Conservation (phyloP, 1,284 basidiomycete genomes). For the Hypsizygus ulmarius region DNA sequence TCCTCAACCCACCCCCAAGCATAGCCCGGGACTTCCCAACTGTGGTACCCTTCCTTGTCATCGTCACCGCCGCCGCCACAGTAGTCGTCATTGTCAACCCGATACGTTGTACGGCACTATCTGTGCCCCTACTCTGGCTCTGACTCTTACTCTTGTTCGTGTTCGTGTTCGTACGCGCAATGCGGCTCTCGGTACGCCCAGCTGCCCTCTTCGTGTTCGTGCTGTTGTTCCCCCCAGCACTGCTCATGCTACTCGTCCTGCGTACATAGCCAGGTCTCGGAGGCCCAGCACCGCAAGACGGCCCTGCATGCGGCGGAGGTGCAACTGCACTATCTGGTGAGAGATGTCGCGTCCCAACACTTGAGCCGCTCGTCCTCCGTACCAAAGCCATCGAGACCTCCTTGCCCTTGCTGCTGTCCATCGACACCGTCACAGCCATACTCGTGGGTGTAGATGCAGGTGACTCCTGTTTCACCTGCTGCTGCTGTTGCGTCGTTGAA, state of each 20-base stretch:
- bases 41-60: conserved; percentile 2
- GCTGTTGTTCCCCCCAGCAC: background rate
- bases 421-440: background rate
- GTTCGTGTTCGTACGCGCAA: background rate
- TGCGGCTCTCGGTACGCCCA: background rate
- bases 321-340: conserved; percentile 1
- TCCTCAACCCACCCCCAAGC: background rate
- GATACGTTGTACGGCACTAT: conserved; percentile 2
- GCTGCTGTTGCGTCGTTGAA: background rate
- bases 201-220: background rate
- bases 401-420: background rate
- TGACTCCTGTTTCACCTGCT: no score
- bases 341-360: background rate
- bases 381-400: background rate
- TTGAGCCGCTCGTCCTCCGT: background rate
- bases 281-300: background rate
- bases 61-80: background rate
- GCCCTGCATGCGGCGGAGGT: background rate
- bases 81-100: conserved; percentile 19
- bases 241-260: conserved; percentile 15
- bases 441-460: background rate
- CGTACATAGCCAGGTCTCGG: conserved; percentile 9
- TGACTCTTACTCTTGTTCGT: conserved; percentile 15
- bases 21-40: conserved; percentile 6
- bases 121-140: conserved; percentile 18